Conservation (phyloP, 192 early-diverging fungal genomes). For the Phlyctochytrium arcticum region DNA sequence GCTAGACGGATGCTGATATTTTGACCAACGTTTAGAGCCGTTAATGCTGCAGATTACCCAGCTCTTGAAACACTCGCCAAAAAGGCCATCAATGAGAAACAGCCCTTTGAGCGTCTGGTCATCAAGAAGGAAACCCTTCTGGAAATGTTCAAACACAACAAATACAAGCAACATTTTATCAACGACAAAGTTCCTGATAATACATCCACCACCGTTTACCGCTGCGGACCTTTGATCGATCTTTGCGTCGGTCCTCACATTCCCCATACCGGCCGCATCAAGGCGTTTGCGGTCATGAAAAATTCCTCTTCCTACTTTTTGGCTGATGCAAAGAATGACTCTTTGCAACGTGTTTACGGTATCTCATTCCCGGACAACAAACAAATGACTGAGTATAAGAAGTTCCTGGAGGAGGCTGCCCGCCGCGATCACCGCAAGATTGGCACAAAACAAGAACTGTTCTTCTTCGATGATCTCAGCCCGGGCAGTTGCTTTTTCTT, state of each 20-base stretch:
- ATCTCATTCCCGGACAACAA: constrained; percentile 99
- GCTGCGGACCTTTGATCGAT: constrained; percentile 97
- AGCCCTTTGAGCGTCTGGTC: constrained; percentile 86
- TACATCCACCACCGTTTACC: constrained; percentile 95
- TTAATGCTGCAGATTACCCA: constrained; percentile 80
- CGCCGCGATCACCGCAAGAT: constrained; percentile 97
- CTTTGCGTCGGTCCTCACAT: constrained; percentile 94
- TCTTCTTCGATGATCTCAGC: constrained; percentile 95
- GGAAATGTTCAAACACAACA: constrained; percentile 98
- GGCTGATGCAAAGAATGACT: constrained; percentile 95
- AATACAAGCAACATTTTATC: constrained; percentile 96
- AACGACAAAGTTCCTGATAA: constrained; percentile 86
- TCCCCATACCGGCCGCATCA: constrained; percentile 89
- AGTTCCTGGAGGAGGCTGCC: constrained; percentile 93
- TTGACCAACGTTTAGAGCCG: constrained; percentile 42
- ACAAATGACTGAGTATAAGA: constrained; percentile 92
- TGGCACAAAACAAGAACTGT: constrained; percentile 95
- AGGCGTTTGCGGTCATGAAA: constrained; percentile 86
- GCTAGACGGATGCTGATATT: background rate
- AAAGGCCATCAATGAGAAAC: constrained; percentile 91
- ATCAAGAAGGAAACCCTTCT: constrained; percentile 85
- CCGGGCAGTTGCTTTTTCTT: constrained; percentile 93
- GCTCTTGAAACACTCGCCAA: constrained; percentile 83
- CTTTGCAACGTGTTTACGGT: constrained; percentile 97
- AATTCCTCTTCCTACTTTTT: constrained; percentile 99